Evolutionary conservation across 2,329 filamentous ascomycete species (phyloP).

Genomic region (Trichothecium roseum): DNA sequence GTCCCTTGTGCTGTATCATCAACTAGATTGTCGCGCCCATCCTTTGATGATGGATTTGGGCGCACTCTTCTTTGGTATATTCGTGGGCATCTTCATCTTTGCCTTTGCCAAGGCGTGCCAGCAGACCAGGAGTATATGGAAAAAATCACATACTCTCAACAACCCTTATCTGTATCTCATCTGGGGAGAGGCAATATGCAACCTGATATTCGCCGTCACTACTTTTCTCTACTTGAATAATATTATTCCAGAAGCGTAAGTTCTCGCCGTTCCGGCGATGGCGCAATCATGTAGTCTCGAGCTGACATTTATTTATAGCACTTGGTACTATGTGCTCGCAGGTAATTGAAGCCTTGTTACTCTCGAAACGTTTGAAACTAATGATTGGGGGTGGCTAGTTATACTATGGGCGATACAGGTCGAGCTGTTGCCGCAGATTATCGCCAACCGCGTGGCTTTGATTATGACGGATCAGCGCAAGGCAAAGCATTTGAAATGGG

Average conservation of each 20-base stretch:
- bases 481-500: conserved; percentile 22
- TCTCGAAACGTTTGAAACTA: too few relatives aligned
- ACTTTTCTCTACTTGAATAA: conserved; percentile 2
- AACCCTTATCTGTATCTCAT: conserved; percentile 7
- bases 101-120: too few relatives aligned
- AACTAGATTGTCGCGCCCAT: too few relatives aligned
- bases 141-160: too few relatives aligned
- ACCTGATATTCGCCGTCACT: conserved; percentile 4
- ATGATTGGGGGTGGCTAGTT: too few relatives aligned
- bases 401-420: conserved; percentile 17
- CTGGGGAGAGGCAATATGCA: conserved; percentile 3
- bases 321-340: not conserved
- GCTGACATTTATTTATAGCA: not conserved
- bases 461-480: conserved; percentile 26
- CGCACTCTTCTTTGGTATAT: too few relatives aligned
- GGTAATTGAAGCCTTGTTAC: not conserved
- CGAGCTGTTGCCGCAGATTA: conserved; percentile 32
- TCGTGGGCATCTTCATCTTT: too few relatives aligned
- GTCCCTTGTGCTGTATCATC: too few relatives aligned
- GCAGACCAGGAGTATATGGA: too few relatives aligned
- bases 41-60: too few relatives aligned
- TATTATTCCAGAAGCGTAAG: not conserved
- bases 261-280: not conserved
- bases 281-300: conserved; percentile 1
- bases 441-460: conserved; percentile 30